These are phyloP conservation scores for Abrus precatorius DNA, from an alignment of 306 rosid genomes.

Conservation along the genomic window DNA sequence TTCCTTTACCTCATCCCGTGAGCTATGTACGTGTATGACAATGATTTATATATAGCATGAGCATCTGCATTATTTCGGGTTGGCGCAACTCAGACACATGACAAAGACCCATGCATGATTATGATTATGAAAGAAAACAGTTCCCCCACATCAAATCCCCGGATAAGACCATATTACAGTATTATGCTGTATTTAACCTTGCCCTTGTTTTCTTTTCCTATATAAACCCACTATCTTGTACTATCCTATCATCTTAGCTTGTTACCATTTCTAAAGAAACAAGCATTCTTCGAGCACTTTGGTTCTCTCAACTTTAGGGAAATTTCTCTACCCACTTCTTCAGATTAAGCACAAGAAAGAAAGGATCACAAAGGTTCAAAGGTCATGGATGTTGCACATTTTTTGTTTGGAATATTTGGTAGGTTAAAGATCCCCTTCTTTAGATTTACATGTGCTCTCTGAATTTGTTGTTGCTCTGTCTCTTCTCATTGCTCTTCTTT, in stretches of 20 bases:
- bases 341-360: conserved; percentile 17
- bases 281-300: conserved; percentile 18
- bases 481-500: conserved; percentile 29
- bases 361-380: conserved; percentile 24
- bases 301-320: conserved; percentile 14
- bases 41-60: neutral
- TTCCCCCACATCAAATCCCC: conserved; percentile 7
- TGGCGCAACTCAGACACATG: neutral
- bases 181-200: conserved; percentile 23
- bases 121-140: neutral
- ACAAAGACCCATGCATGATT: neutral
- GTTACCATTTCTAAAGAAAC: conserved; percentile 45
- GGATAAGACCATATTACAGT: conserved; percentile 32
- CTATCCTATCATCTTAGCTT: conserved; percentile 11
- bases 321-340: conserved; percentile 5
- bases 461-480: conserved; percentile 18
- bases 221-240: conserved; percentile 43
- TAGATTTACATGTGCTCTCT: neutral
- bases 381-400: conserved; percentile 68
- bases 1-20: conserved; percentile 45
- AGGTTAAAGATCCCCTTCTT: conserved; percentile 41
- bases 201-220: conserved; percentile 35
- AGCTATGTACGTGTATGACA: conserved; percentile 42
- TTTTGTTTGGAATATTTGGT: conserved; percentile 86
- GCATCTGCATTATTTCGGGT: conserved; percentile 44